Percentiles rank a stretch among this genome's conserved stretches.
These are phyloP conservation scores for Leucaena leucocephala DNA, from an alignment of 306 rosid genomes.

Conservation along the genomic window DNA sequence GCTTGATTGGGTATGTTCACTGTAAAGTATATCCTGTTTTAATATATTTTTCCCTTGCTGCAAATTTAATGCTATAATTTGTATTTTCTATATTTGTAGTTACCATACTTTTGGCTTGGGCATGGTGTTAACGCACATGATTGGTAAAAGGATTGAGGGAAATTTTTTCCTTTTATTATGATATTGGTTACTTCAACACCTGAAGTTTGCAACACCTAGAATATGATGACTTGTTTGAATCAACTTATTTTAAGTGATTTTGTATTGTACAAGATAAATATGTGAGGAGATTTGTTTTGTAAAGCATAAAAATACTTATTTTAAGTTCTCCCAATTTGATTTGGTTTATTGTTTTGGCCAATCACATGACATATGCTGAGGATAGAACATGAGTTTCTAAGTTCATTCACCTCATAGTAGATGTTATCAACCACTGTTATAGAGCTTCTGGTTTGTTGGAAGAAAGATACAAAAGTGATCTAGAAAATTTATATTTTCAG, in stretches of 20 bases:
- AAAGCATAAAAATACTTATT: no score
- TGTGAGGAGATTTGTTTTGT: no score
- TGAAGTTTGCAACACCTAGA: background rate
- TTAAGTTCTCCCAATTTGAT: background rate
- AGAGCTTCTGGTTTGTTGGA: background rate
- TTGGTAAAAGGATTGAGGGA: background rate
- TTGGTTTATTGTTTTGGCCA: background rate
- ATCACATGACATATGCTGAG: background rate
- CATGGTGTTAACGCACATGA: background rate
- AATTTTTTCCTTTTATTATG: background rate
- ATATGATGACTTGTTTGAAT: background rate
- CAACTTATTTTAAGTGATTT: no score
- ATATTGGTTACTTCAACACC: background rate
- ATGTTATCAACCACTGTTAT: background rate
- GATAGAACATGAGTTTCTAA: background rate
- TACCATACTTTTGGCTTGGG: background rate
- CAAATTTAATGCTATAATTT: slow-evolving; percentile 13
- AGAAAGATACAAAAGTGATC: background rate
- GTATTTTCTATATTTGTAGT: background rate
- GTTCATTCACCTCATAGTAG: background rate
- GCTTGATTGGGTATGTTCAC: slow-evolving; percentile 90
- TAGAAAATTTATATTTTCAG: background rate
- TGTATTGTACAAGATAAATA: no score
- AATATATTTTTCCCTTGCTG: slow-evolving; percentile 20
- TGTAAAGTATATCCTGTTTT: slow-evolving; percentile 3